Evolutionary conservation across 2,329 filamentous ascomycete genomes (phyloP), one percentile per base, ranked within the genome.

Genomic region (Verticillium tricorpus): DNA sequence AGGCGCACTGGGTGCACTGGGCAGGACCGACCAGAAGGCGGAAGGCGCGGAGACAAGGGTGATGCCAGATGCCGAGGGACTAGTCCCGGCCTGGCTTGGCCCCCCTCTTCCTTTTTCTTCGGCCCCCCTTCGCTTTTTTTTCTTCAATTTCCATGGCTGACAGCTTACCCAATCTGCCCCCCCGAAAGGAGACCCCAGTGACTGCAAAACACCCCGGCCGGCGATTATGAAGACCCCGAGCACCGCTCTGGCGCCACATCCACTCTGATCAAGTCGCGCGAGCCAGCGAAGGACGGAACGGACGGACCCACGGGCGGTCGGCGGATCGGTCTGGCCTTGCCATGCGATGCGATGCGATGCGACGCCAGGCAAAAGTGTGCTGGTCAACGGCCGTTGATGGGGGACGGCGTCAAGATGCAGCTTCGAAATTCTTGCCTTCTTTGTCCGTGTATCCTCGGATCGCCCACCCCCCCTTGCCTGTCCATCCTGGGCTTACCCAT

Each of bases 11-110:
- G n/a, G n/a, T 12, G 3, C 19, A 25, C 6, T 52, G 45, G 19
- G 45, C 45, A 19, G 22, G 19, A 52, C 19, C 19, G 19, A 58
- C 25, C 25, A 39, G 12, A 14, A 40, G 28, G 57, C 57, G 57
- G 57, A 58, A 58, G 57, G 37, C 22, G 57, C 57, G 57, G 57
- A 58, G 57, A 40, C 19, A 39, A 28, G 57, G 56, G 57, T 31
- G 25, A 32, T 58, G 39, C 37, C 45, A 50, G 45, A 58, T 58
- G 57, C 57, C 57, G 57, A 58, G 57, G 31, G 22, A 28, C 57
- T 58, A 58, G 25, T 28, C 37, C 19, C 57, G 50, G 45, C 22
- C 57, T 22, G 45, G 57, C 37, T 28, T 50, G 37, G 45, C 25
- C 4, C 39, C 9, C 57, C 57, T 22, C 12, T 58, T 28, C 37